A percentile compares a stretch with the other conserved stretches of the same genome.
These are phyloP conservation scores for Rosa lucieae DNA, from an alignment of 306 rosid genomes.

Conservation along the genomic window DNA sequence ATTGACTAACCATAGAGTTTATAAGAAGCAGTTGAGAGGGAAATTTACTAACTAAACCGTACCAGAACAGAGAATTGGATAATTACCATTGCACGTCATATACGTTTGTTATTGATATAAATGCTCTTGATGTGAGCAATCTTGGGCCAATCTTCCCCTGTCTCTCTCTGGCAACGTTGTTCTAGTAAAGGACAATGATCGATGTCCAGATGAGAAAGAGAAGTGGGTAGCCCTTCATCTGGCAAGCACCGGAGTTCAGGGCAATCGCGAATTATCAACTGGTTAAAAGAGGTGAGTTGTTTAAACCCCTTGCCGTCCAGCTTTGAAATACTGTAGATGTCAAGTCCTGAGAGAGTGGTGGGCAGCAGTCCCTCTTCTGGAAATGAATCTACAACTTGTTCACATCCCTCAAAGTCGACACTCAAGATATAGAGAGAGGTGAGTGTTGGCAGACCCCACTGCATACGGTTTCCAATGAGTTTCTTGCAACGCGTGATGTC, in stretches of 20 bases:
- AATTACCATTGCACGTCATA: neutral
- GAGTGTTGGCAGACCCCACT: conserved; percentile 23
- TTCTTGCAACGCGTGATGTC: neutral
- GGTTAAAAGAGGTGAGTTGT: too few species aligned
- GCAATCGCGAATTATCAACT: too few species aligned
- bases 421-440: fast-evolving
- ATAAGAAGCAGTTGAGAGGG: too few species aligned
- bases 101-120: too few species aligned
- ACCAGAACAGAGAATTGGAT: neutral
- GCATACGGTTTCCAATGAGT: neutral
- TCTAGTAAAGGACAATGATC: neutral
- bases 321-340: fast-evolving
- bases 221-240: neutral
- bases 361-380: conserved; percentile 30
- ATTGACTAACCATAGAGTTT: too few species aligned
- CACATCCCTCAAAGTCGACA: neutral
- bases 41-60: too few species aligned
- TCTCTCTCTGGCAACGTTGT: neutral
- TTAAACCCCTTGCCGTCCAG: too few species aligned
- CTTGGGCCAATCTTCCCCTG: conserved; percentile 34
- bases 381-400: conserved; percentile 11
- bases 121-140: conserved; percentile 24
- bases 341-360: neutral
- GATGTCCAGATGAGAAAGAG: neutral
- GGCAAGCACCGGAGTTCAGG: too few species aligned